Base-by-base conservation (phyloP, 352 stramenopile species). In the Globisporangium barbulae region DNA sequence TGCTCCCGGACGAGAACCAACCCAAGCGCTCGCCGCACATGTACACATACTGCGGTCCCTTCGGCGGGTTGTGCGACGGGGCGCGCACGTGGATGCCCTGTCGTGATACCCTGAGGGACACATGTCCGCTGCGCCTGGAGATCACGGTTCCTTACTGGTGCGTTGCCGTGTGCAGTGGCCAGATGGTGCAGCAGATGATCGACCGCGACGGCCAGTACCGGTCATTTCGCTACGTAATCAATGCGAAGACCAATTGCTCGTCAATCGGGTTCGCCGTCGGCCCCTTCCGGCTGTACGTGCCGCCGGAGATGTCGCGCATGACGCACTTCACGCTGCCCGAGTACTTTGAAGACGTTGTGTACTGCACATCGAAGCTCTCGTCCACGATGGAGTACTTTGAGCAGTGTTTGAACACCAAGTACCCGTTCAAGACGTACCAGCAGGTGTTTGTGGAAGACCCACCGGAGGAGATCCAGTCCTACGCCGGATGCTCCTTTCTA, bases 391-490 rank as follows among this genome's bases (percentile, higher is more conserved):
- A 79, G 66, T 93, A 91, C 65, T 93, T 88, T 71, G 84, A 95
- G 64, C 73, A 77, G 28, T 81, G 73, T 33, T 65, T 95, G 41
- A 88, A 86, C 30, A 69, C 75, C 19, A 75, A 74, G 64, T 95
- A 93, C 54, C 86, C 86, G 54, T 93, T 93, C 68, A 90, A 91
- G 65, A 93, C 83, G 42, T 95, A 95, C 63, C 79, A 92, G 72
- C 86, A 95, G 55, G 83, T 95, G 39, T 95, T 93, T 71, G 83
- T 95, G 5, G 84, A 95, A 57, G 86, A 95, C 53, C 78, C 86
- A 2, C 83, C 86, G 0, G 83, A 93, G 57, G 72, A 92, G 52
- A 52, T 90, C 52, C 80, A 91, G 50, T 85, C 79, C 52, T 86
- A 85, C 63, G 84, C 81, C 0, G 84, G 84, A 17, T 78, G 72